Conservation (phyloP, 345 rosid genomes). For the Syzygium oleosum region DNA sequence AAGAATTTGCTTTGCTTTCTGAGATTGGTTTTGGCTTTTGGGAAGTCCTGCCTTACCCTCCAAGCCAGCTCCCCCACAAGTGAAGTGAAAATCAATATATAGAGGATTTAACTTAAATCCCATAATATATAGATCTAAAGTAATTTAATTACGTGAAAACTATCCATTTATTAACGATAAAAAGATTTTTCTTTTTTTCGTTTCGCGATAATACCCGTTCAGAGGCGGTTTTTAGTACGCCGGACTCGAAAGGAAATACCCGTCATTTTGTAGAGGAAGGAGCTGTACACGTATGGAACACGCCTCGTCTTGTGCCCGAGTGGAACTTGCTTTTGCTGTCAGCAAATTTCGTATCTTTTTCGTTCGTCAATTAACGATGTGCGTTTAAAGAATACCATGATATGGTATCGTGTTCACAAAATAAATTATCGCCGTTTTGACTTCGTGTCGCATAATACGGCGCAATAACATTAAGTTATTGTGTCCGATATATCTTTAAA, state of each 20-base stretch:
- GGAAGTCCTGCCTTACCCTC: background rate
- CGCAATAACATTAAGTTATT: background rate
- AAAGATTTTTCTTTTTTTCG: background rate
- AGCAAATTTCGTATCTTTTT: background rate
- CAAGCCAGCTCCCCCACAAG: background rate
- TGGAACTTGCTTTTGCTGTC: background rate
- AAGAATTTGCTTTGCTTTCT: background rate
- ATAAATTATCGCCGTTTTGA: background rate
- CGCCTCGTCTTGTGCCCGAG: background rate
- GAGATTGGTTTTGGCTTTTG: background rate
- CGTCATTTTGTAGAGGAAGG: background rate
- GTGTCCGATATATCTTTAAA: accelerated
- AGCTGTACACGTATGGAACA: accelerated
- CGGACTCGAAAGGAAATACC: background rate
- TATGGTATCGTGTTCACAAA: background rate
- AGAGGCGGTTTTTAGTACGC: background rate
- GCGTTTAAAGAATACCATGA: accelerated
- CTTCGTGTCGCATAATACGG: background rate
- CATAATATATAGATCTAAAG: background rate
- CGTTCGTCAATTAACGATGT: background rate
- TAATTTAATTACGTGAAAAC: background rate
- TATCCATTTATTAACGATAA: background rate
- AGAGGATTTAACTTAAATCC: background rate
- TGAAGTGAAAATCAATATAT: background rate
- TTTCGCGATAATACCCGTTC: background rate